A percentile compares a stretch with the other conserved stretches of the same genome.
These are phyloP conservation scores for Populus hybrid DNA, from an alignment of 441 rosid genomes.

Conservation along the genomic window DNA sequence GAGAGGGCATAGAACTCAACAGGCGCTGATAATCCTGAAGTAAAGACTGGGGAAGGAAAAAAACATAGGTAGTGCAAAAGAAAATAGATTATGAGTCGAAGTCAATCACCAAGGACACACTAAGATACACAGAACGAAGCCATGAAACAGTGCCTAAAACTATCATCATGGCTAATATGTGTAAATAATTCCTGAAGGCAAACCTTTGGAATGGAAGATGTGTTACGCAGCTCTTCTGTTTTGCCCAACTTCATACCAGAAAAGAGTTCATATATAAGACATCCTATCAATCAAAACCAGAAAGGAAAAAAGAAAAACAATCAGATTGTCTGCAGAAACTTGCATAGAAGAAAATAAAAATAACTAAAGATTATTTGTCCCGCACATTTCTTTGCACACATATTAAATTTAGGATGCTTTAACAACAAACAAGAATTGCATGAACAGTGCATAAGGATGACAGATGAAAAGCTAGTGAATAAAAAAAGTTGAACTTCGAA, in stretches of 20 bases:
- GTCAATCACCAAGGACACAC: constrained; percentile 1
- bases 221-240: constrained; percentile 96
- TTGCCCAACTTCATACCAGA: constrained; percentile 77
- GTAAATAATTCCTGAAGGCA: constrained; percentile 8
- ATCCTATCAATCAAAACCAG: constrained; percentile 42
- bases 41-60: constrained; percentile 67
- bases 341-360: neutral
- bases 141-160: neutral
- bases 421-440: neutral
- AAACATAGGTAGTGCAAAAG: constrained; percentile 41
- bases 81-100: constrained; percentile 29
- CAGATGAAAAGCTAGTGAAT: neutral
- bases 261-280: constrained; percentile 92
- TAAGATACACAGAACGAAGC: neutral
- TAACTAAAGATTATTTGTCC: neutral
- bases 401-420: neutral
- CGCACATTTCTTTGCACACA: neutral
- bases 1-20: constrained; percentile 96
- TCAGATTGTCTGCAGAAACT: constrained; percentile 12
- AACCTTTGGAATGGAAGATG: constrained; percentile 96
- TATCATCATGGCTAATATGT: constrained; percentile 2
- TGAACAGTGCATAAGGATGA: neutral
- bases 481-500: neutral
- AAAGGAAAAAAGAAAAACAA: constrained; percentile 15
- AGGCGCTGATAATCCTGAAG: constrained; percentile 99